A percentile compares a stretch with the other conserved stretches of the same genome.
Conservation (phyloP, 2,329 filamentous ascomycete species). For the Calonectria hawksworthii region DNA sequence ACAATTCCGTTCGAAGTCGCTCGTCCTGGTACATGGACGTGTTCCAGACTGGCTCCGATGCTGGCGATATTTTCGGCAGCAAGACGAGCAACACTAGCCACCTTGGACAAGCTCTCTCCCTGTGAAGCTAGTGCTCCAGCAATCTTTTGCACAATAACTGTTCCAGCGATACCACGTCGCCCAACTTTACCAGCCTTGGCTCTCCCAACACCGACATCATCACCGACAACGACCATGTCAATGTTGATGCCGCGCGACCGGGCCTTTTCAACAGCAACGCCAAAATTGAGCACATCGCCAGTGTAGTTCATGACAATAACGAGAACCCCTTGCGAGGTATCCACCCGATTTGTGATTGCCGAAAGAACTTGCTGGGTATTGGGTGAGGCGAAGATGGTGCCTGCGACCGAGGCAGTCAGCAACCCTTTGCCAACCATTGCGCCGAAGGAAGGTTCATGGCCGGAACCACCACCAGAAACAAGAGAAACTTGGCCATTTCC, state of each 20-base stretch:
- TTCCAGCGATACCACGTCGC: constrained; percentile 70
- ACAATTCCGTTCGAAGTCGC: neutral
- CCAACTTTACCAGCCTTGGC: constrained; percentile 75
- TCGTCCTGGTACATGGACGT: constrained; percentile 67
- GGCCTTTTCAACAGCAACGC: constrained; percentile 76
- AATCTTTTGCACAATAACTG: constrained; percentile 76
- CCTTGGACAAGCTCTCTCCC: neutral
- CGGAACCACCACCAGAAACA: constrained; percentile 59
- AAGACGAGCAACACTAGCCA: neutral
- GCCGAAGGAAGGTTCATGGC: constrained; percentile 75
- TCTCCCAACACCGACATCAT: constrained; percentile 76
- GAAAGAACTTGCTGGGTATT: constrained; percentile 69
- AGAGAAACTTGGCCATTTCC: neutral
- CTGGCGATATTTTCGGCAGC: constrained; percentile 43
- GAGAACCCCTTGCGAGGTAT: constrained; percentile 44
- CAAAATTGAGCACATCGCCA: constrained; percentile 74
- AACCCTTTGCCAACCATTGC: constrained; percentile 75
- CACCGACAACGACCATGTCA: constrained; percentile 76
- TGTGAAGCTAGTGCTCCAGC: constrained; percentile 61
- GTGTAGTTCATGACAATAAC: constrained; percentile 79
- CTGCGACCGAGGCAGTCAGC: constrained; percentile 73
- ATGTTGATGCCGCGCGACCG: constrained; percentile 64
- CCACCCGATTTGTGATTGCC: neutral
- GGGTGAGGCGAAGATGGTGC: constrained; percentile 77
- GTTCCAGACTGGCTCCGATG: constrained; percentile 43